phyloP scores from a whole-genome alignment of 2,329 filamentous ascomycete species.

The Neurospora crassa region DNA sequence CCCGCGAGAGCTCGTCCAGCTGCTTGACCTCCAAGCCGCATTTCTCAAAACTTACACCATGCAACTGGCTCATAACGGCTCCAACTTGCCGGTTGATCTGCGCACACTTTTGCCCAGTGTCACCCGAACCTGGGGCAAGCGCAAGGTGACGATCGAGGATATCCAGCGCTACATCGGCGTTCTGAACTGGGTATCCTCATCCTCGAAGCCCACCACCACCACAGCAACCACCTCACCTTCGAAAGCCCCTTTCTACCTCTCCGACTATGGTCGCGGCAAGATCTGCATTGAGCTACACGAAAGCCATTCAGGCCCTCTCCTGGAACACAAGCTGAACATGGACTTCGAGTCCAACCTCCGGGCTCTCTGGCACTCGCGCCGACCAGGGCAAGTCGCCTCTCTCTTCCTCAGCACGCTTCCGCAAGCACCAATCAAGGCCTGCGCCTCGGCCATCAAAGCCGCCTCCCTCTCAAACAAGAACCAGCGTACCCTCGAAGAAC shows the following conservation, averaged over 20 bases:
- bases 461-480: slow-evolving; percentile 48
- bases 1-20: slow-evolving; percentile 44
- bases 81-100: slow-evolving; percentile 53
- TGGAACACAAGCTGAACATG: slow-evolving; percentile 42
- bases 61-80: slow-evolving; percentile 61
- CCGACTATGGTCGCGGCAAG: slow-evolving; percentile 34
- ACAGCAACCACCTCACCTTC: background rate
- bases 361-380: slow-evolving; percentile 29
- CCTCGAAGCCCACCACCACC: slow-evolving; percentile 2
- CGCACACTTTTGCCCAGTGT: slow-evolving; percentile 51
- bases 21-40: slow-evolving; percentile 54
- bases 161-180: slow-evolving; percentile 58
- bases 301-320: slow-evolving; percentile 28
- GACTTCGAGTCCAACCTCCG: slow-evolving; percentile 45
- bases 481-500: slow-evolving; percentile 57
- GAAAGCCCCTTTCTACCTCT: slow-evolving; percentile 30
- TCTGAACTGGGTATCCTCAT: slow-evolving; percentile 33
- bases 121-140: slow-evolving; percentile 63
- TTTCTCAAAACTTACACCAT: slow-evolving; percentile 61
- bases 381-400: slow-evolving; percentile 23
- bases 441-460: slow-evolving; percentile 40
- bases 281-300: slow-evolving; percentile 47
- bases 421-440: slow-evolving; percentile 40
- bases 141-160: slow-evolving; percentile 55
- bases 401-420: slow-evolving; percentile 49